Percentiles rank a stretch among this genome's conserved stretches.
Evolutionary conservation across 2,329 filamentous ascomycete genomes (phyloP).

Genomic region (Fusarium sp.): DNA sequence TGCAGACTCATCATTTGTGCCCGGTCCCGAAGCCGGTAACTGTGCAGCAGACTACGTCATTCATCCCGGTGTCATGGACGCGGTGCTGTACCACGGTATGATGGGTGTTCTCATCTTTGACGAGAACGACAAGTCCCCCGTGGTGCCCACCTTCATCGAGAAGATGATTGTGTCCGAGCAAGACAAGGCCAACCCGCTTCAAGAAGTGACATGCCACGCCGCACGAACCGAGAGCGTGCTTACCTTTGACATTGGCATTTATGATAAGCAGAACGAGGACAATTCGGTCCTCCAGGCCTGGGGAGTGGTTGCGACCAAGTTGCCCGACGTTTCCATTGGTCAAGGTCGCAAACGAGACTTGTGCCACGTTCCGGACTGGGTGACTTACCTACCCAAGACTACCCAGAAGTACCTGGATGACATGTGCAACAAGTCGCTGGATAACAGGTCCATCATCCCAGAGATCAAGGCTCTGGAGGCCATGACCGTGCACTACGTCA

Average conservation of each 20-base stretch:
- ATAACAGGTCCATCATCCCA: background rate
- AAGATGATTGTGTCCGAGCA: conserved; percentile 1
- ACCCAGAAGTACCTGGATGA: conserved; percentile 1
- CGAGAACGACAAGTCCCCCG: conserved; percentile 8
- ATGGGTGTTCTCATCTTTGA: conserved; percentile 8
- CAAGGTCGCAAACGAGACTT: conserved; percentile 1
- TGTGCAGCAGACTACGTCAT: conserved; percentile 4
- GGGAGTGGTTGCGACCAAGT: background rate
- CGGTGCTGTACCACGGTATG: conserved; percentile 6
- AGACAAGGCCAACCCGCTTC: background rate
- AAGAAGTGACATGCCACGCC: background rate
- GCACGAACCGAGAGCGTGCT: background rate
- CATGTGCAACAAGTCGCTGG: conserved; percentile 2
- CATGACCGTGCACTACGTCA: conserved; percentile 2
- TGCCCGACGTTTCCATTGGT: background rate
- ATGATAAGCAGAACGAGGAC: conserved; percentile 1
- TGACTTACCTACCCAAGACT: conserved; percentile 2
- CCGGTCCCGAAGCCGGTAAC: background rate
- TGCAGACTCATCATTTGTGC: background rate
- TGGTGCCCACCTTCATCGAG: conserved; percentile 16
- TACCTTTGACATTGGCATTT: background rate
- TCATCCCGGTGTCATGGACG: conserved; percentile 19
- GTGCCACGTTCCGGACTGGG: conserved; percentile 10
- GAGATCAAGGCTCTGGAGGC: conserved; percentile 2
- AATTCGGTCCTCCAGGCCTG: conserved; percentile 4